These are phyloP conservation scores for Pestalotiopsis sp. DNA, from an alignment of 2,329 filamentous ascomycete genomes.

Conservation along the genomic window DNA sequence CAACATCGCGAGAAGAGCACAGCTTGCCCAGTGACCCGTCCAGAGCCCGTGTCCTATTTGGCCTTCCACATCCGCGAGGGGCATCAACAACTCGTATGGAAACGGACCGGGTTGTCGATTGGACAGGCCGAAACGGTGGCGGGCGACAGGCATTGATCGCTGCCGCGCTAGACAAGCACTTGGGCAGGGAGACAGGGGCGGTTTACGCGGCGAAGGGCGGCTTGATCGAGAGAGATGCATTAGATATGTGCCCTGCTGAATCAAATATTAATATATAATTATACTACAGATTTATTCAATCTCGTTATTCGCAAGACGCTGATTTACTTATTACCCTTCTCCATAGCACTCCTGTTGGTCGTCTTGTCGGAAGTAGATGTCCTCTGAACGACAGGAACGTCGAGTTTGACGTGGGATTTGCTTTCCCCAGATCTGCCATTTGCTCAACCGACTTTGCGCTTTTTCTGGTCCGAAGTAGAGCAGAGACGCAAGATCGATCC, in stretches of 20 bases:
- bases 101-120: conserved; percentile 1
- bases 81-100: conserved; percentile 9
- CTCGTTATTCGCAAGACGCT: background rate
- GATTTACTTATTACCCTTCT: background rate
- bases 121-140: conserved; percentile 4
- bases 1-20: background rate
- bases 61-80: conserved; percentile 2
- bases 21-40: background rate
- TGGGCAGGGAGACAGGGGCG: background rate
- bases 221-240: conserved; percentile 7
- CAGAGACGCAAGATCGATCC: background rate
- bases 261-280: conserved; percentile 6
- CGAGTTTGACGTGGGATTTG: background rate
- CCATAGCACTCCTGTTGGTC: background rate
- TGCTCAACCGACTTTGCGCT: background rate
- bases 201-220: conserved; percentile 8
- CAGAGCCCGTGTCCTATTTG: background rate
- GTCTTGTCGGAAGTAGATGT: background rate
- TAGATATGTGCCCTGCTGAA: background rate
- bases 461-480: background rate
- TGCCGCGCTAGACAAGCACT: conserved; percentile 13
- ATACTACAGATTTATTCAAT: background rate
- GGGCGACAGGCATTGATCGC: conserved; percentile 12
- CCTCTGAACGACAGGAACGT: background rate
- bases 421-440: background rate